Percentiles rank a stretch among this genome's conserved stretches.
These are phyloP conservation scores for Termitomyces bulborhizus DNA, from an alignment of 768 basidiomycete genomes.

Conservation along the genomic window DNA sequence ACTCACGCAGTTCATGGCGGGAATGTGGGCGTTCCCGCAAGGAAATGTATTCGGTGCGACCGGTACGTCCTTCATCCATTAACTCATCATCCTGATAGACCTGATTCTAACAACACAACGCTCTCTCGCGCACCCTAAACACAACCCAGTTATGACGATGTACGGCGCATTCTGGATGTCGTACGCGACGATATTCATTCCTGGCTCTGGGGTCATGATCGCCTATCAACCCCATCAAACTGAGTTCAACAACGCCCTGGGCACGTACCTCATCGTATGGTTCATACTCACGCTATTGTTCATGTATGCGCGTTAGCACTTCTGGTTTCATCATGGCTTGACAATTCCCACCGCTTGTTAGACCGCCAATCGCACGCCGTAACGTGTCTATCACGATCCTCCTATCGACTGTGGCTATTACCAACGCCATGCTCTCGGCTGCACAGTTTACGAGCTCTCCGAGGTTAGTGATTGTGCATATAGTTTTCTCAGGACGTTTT, in stretches of 20 bases:
- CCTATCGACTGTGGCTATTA: constrained; percentile 18
- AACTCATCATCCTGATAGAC: not conserved
- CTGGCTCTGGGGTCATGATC: constrained; percentile 45
- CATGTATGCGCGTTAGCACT: constrained; percentile 32
- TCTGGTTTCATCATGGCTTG: not conserved
- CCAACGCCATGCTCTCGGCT: constrained; percentile 21
- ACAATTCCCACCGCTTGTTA: not conserved
- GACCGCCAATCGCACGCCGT: constrained; percentile 19
- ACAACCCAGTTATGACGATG: constrained; percentile 52
- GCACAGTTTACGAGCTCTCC: constrained; percentile 14
- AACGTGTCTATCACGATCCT: constrained; percentile 20
- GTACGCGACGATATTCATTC: constrained; percentile 62
- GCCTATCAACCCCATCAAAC: constrained; percentile 34
- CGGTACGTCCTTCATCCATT: constrained; percentile 25
- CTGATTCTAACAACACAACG: too few species aligned
- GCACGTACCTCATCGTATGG: constrained; percentile 65
- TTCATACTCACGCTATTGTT: constrained; percentile 59
- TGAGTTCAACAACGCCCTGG: constrained; percentile 52
- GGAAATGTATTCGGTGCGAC: constrained; percentile 65
- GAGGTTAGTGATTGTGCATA: constrained; percentile 2
- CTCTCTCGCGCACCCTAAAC: too few species aligned
- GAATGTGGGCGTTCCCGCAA: constrained; percentile 70
- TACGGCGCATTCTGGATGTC: constrained; percentile 83
- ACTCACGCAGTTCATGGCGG: constrained; percentile 70
- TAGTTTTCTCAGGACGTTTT: too few species aligned